A percentile compares a stretch with the other conserved stretches of the same genome.
These are phyloP conservation scores for Xylaria cubensis DNA, from an alignment of 495 filamentous ascomycete genomes.

Conservation along the genomic window DNA sequence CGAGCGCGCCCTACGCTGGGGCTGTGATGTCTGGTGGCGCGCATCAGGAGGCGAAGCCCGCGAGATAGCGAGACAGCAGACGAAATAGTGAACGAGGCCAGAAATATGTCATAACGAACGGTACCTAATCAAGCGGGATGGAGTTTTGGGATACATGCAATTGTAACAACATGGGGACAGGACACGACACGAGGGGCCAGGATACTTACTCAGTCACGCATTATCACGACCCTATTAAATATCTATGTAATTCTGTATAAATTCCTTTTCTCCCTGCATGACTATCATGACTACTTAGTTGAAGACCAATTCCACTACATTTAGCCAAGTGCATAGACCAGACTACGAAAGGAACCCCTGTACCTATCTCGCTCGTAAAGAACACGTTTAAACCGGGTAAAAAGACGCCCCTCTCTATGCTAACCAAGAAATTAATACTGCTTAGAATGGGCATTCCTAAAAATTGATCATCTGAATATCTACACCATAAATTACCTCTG, in stretches of 20 bases:
- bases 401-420: background rate
- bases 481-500: background rate
- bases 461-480: background rate
- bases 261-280: background rate
- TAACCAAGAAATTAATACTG: background rate
- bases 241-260: constrained; percentile 16
- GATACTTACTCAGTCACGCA: constrained; percentile 29
- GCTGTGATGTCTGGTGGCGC: constrained; percentile 90
- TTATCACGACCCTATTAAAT: constrained; percentile 27
- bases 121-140: constrained; percentile 5
- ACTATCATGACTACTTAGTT: background rate
- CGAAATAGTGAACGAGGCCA: background rate
- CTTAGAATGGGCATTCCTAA: background rate
- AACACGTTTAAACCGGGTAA: constrained; percentile 1
- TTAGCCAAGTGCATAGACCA: too few relatives aligned
- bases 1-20: constrained; percentile 88
- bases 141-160: constrained; percentile 32
- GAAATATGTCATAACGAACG: background rate
- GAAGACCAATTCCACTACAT: background rate
- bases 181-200: constrained; percentile 13
- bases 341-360: background rate
- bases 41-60: constrained; percentile 77
- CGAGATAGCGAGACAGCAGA: constrained; percentile 32
- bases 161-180: constrained; percentile 25
- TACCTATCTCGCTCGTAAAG: background rate